Base-by-base conservation (phyloP, 352 stramenopile species). In the Globisporangium mamillatum region DNA sequence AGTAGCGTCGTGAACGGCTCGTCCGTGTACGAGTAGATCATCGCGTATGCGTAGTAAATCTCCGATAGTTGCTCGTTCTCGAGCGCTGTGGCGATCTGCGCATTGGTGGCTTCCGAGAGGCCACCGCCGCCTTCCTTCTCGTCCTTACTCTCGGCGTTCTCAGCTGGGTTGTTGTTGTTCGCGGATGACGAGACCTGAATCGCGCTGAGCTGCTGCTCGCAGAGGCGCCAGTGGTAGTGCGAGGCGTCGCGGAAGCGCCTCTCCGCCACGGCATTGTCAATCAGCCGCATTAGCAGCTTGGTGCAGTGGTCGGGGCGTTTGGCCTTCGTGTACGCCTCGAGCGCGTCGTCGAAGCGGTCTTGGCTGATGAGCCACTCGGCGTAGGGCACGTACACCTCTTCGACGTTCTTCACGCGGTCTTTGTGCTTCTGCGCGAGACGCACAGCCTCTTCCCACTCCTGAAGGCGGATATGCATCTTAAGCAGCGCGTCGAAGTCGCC, bases 181-280 rank as follows among this genome's bases (percentile, higher is more conserved):
- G 29, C 7, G 25, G 14, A 58, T 56, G 4, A 65, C 16, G 16
- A 20, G 16, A 4, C 41, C 41, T 50, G 50, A 12, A 90, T 71
- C 0, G 84, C 76, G 6, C 77, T 78, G 27, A 95, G 72, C 57
- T 86, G 74, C 73, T 97, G 90, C 44, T 97, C 90, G 22, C 83
- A 91, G 1, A 98, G 78, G n/a, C 94, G 73, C 86, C 87, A 98
- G 75, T 98, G 90, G 72, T 98, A 98, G 77, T 98, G 97, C 7
- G 91, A 82, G 22, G 94, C 94, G 62, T 98, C 91, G 36, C 92
- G 77, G 69, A 96, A 98, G 20, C 93, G 81, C 18, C 74, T 73
- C 71, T 98, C 93, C 7, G 63, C 71, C 7, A 98, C 89, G 12
- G 95, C 89, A 63, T 97, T 98, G 41, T 90, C 74, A 52, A 97